Evolutionary conservation across 2,329 filamentous ascomycete species (phyloP).

Genomic region (Neocucurbitaria cava): DNA sequence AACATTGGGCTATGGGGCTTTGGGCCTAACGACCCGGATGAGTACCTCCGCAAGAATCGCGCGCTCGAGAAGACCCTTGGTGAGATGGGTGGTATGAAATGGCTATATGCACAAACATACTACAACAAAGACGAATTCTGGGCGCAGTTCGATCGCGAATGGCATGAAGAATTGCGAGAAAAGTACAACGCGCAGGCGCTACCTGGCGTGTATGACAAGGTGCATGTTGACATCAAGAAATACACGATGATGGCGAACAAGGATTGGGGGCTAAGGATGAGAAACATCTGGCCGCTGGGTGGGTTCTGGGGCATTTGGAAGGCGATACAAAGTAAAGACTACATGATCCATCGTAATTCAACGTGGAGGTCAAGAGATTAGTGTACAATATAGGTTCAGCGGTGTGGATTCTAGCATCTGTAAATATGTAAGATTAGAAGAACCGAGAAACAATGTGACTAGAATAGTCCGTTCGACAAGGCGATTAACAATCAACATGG

Average conservation of each 20-base stretch:
- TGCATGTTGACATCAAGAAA: conserved; percentile 55
- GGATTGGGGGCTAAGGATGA: conserved; percentile 31
- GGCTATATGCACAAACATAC: conserved; percentile 73
- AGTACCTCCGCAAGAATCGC: conserved; percentile 63
- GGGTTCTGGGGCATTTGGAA: conserved; percentile 50
- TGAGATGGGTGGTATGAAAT: conserved; percentile 70
- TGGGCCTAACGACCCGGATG: conserved; percentile 57
- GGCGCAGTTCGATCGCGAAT: conserved; percentile 65
- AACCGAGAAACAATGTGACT: background rate
- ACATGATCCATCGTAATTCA: conserved; percentile 41
- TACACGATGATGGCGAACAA: conserved; percentile 33
- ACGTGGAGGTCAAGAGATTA: conserved; percentile 39
- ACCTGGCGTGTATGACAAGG: conserved; percentile 73
- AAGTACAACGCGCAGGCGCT: conserved; percentile 67
- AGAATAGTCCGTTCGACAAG: too few relatives aligned
- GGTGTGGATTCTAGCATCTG: background rate
- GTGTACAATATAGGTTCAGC: background rate
- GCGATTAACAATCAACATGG: too few relatives aligned
- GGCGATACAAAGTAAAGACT: conserved; percentile 48
- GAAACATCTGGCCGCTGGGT: conserved; percentile 46
- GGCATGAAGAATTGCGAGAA: conserved; percentile 65
- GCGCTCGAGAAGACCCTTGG: conserved; percentile 66
- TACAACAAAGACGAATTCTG: conserved; percentile 74
- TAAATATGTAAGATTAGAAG: background rate
- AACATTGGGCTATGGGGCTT: conserved; percentile 78